Evolutionary conservation across 1,284 basidiomycete genomes (phyloP), one percentile per base, ranked within the genome.

Genomic region (Ustilago xerochloae): DNA sequence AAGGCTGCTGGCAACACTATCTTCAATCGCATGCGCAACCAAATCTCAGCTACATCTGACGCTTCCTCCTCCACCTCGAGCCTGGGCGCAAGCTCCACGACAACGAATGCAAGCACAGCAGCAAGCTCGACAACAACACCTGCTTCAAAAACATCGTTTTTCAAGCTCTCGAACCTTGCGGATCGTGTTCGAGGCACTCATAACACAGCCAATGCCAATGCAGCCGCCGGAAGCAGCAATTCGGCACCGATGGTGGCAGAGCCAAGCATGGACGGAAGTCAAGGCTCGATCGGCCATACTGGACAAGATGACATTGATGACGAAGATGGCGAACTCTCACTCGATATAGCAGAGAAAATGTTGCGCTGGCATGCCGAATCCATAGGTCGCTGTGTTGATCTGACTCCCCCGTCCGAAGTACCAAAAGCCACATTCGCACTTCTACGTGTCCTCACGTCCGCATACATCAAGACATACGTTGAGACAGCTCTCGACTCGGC

Each of bases 11-110:
- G 92, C 9, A 85, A 81, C 47, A 88, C 91, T 88, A 84, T 89
- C 86, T 93, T 99, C 76, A 93, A 97, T 82, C 91, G 94, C 32
- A 90, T 99, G 86, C 93, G 97, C 41, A 92, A 93, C 80, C 93
- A 94, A 80, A 88, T 97, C 43, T 90, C 93, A 46, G 90, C 91
- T 0, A 90, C 91, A 2, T 89, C 91, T 0, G 88, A 89, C 24
- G 64, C 63, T 32, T 51, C 62, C 2, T 73, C 64, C 30, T 66
- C 63, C 4, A 62, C 51, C 3, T 69, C 61, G 12, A 63, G 61
- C 41, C 57, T 69, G 15, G 66, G 56, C 1, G 51, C 39, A 20
- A 51, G 41, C 30, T 63, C 61, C 2, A 47, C 41, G 1, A 38
- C 52, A 3, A 60, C 57, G 6, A 62, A 39, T 5, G 47, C 64